Evolutionary conservation across 495 filamentous ascomycete genomes (phyloP).

Genomic region (Friedmanniomyces simplex): DNA sequence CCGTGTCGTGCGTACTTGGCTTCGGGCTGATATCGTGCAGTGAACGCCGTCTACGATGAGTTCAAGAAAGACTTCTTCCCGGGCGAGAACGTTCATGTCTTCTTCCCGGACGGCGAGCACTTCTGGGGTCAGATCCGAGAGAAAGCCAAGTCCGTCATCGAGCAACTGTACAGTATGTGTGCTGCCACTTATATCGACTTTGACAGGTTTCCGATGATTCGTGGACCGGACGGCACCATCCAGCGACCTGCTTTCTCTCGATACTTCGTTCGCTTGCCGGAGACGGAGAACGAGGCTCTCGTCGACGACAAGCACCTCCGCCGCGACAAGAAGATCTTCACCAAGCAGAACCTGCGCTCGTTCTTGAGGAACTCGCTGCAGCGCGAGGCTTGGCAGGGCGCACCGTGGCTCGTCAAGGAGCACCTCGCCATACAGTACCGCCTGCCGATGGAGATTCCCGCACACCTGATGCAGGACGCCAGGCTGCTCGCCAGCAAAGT

Average conservation of each 20-base stretch:
- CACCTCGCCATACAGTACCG: constrained; percentile 73
- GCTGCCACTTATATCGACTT: background rate
- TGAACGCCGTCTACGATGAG: constrained; percentile 63
- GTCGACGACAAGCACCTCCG: constrained; percentile 73
- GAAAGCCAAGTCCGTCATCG: constrained; percentile 63
- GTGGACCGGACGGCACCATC: constrained; percentile 53
- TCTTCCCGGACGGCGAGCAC: constrained; percentile 58
- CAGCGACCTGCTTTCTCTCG: constrained; percentile 57
- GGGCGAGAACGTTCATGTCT: constrained; percentile 71
- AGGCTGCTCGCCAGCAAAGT: constrained; percentile 18
- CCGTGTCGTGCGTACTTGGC: background rate
- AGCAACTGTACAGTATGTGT: background rate
- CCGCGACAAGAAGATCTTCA: constrained; percentile 86
- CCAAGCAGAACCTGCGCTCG: constrained; percentile 83
- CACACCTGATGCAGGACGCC: constrained; percentile 63
- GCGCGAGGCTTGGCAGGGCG: constrained; percentile 83
- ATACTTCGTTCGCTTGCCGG: constrained; percentile 67
- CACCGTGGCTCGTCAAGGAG: constrained; percentile 89
- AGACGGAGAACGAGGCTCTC: constrained; percentile 61
- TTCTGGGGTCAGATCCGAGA: constrained; percentile 71
- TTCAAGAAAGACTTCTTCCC: constrained; percentile 93
- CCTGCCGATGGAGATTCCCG: constrained; percentile 74
- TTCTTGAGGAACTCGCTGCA: constrained; percentile 93
- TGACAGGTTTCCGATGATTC: background rate
- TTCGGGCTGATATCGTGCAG: constrained; percentile 34